Conservation (phyloP, 495 filamentous ascomycete genomes). For the Xanthoparmelia taractica region DNA sequence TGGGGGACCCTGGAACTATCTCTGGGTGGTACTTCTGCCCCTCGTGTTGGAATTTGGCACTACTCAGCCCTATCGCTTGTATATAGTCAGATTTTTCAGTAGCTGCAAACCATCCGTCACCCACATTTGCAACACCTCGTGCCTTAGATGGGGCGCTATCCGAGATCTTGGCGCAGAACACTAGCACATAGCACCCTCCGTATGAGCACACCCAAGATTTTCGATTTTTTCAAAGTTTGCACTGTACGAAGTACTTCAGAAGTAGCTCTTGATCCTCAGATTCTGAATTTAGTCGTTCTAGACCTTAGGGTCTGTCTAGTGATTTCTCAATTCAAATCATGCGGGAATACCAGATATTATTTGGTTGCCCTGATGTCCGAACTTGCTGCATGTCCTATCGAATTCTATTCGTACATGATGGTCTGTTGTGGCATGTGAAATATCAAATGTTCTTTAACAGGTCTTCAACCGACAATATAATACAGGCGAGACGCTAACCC, state of each 20-base stretch:
- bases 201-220: background rate
- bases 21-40: too few species aligned
- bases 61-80: too few species aligned
- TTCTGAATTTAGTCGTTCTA: background rate
- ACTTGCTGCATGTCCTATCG: background rate
- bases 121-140: too few species aligned
- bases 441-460: background rate
- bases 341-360: background rate
- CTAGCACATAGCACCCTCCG: too few species aligned
- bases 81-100: too few species aligned
- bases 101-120: too few species aligned
- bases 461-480: background rate
- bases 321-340: background rate
- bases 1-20: too few species aligned
- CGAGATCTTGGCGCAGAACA: too few species aligned
- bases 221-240: background rate
- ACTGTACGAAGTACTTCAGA: background rate
- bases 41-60: too few species aligned
- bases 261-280: background rate
- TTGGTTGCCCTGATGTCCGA: background rate
- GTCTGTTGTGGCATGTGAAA: background rate
- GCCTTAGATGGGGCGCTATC: too few species aligned
- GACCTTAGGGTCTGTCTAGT: background rate
- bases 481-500: constrained; percentile 1
- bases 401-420: background rate